A percentile compares a stretch with the other conserved stretches of the same genome.
Conservation (phyloP, 148 eudicot species). For the Rhododendron williamsianum region DNA sequence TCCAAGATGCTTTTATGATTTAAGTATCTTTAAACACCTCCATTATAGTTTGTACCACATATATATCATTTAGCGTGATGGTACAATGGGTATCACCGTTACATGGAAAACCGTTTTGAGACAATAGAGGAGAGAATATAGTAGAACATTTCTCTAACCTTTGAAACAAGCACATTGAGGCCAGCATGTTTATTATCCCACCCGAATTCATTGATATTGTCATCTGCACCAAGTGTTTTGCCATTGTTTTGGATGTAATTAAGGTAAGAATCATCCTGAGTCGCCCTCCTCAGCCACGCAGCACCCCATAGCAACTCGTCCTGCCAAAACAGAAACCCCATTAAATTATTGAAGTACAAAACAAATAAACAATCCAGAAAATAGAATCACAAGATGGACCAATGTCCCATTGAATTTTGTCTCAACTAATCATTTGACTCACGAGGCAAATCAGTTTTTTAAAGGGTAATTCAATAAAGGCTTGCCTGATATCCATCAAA, state of each 20-base stretch:
- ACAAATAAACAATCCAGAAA: not conserved
- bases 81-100: not conserved
- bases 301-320: conserved; percentile 97
- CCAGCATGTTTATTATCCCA: conserved; percentile 99
- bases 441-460: not conserved
- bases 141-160: conserved; percentile 31
- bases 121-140: not conserved
- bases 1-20: not conserved
- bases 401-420: not conserved
- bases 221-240: conserved; percentile 84
- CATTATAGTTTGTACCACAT: not conserved
- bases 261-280: conserved; percentile 59
- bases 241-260: conserved; percentile 64
- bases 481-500: conserved; percentile 91
- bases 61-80: not conserved
- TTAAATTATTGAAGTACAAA: not conserved
- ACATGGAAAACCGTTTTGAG: not conserved
- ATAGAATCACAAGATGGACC: not conserved
- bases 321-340: conserved; percentile 25
- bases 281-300: conserved; percentile 88
- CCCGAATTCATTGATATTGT: conserved; percentile 80
- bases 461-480: not conserved
- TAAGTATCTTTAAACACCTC: not conserved
- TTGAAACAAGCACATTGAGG: conserved; percentile 79
- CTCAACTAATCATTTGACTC: not conserved